A percentile compares a stretch with the other conserved stretches of the same genome.
Evolutionary conservation across 805 yeast species (phyloP).

Genomic region (Metschnikowia cubensis): DNA sequence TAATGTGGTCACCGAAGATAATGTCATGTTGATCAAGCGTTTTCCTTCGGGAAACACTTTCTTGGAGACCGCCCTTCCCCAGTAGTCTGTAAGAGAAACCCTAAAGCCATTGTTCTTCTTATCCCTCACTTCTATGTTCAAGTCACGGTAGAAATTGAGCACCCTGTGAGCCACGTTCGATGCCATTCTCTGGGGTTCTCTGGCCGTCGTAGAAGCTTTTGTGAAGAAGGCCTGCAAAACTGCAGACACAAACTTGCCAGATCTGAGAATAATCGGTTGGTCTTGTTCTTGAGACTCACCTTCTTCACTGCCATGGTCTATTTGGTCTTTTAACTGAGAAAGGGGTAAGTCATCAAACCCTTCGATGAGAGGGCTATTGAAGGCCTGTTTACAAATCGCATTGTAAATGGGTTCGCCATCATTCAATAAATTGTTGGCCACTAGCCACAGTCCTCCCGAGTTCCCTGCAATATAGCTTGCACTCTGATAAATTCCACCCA

Average conservation of each 20-base stretch:
- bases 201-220: background rate
- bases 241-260: conserved; percentile 5
- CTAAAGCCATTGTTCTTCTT: conserved; percentile 52
- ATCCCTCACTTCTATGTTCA: conserved; percentile 51
- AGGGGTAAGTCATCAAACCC: conserved; percentile 55
- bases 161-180: background rate
- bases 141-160: conserved; percentile 45
- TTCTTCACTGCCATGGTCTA: background rate
- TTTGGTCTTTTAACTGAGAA: conserved; percentile 9
- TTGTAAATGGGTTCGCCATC: conserved; percentile 26
- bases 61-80: conserved; percentile 60
- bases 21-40: conserved; percentile 33
- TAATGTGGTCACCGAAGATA: conserved; percentile 32
- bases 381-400: conserved; percentile 19
- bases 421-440: conserved; percentile 41
- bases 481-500: conserved; percentile 54
- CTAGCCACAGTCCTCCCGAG: conserved; percentile 73
- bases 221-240: conserved; percentile 9
- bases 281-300: background rate
- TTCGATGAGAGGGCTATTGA: conserved; percentile 46
- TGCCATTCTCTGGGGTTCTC: conserved; percentile 15
- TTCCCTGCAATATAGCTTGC: conserved; percentile 58
- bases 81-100: conserved; percentile 60
- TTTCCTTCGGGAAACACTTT: conserved; percentile 38
- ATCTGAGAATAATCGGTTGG: background rate